Evolutionary conservation across 257 asterid species (phyloP).

Genomic region (Galeopsis tetrahit): DNA sequence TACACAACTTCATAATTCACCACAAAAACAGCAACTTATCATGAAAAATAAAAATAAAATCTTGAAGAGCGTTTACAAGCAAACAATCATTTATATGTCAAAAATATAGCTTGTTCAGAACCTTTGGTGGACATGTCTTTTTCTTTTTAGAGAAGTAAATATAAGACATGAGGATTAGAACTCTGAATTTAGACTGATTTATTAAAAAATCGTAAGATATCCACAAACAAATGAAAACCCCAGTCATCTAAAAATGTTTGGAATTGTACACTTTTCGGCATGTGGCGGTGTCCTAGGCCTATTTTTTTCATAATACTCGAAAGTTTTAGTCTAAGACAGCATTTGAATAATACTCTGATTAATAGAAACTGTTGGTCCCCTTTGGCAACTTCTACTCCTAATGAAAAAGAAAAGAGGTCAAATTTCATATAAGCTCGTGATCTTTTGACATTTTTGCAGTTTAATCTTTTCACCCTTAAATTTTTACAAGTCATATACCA

Average conservation of each 20-base stretch:
- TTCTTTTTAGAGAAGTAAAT: background rate
- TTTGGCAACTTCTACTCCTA: background rate
- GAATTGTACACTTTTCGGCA: background rate
- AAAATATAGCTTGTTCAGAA: slow-evolving; percentile 7
- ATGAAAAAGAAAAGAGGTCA: background rate
- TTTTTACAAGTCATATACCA: background rate
- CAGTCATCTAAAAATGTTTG: slow-evolving; percentile 1
- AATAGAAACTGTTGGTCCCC: slow-evolving; percentile 8
- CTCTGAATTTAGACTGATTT: background rate
- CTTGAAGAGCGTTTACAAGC: slow-evolving; percentile 1
- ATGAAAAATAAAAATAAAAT: slow-evolving; percentile 8
- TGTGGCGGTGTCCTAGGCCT: background rate
- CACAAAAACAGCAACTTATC: slow-evolving; percentile 12
- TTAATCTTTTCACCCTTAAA: background rate
- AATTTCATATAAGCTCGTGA: background rate
- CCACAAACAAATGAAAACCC: background rate
- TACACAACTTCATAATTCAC: background rate
- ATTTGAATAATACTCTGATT: background rate
- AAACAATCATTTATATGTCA: background rate
- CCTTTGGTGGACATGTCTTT: background rate
- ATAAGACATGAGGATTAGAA: background rate
- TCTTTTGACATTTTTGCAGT: background rate
- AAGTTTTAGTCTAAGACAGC: background rate
- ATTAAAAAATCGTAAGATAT: background rate
- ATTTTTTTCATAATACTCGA: slow-evolving; percentile 1